These are phyloP conservation scores for Cunninghamia lanceolata DNA, from an alignment of 75 land plant species.

Conservation along the genomic window DNA sequence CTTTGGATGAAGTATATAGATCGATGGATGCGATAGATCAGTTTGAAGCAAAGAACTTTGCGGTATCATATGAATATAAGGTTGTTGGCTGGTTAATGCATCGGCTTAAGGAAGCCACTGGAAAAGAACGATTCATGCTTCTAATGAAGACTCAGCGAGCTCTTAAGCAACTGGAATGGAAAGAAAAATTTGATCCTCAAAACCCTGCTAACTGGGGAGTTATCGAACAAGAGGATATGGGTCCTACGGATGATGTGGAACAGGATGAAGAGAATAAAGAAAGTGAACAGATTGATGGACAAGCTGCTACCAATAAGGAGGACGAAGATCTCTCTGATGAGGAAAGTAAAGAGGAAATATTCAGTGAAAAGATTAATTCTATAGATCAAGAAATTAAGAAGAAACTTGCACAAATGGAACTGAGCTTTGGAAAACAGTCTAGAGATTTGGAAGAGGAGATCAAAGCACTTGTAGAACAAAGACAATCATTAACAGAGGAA, in stretches of 20 bases:
- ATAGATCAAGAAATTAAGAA: conserved; percentile 62
- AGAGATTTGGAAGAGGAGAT: conserved; percentile 65
- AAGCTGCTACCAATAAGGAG: conserved; percentile 27
- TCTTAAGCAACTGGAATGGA: conserved; percentile 40
- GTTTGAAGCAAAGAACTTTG: conserved; percentile 51
- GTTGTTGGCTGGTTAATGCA: conserved; percentile 72
- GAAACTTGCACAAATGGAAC: conserved; percentile 52
- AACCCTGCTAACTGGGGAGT: conserved; percentile 59
- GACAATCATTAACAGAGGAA: conserved; percentile 53
- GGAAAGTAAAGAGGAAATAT: conserved; percentile 44
- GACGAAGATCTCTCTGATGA: conserved; percentile 42
- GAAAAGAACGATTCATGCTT: conserved; percentile 63
- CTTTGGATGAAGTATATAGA: conserved; percentile 50
- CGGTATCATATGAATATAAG: conserved; percentile 44
- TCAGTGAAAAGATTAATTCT: conserved; percentile 45
- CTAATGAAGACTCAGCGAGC: conserved; percentile 64
- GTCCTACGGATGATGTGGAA: conserved; percentile 22
- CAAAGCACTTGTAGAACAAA: conserved; percentile 55
- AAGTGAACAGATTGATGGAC: conserved; percentile 17
- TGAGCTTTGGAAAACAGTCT: conserved; percentile 65
- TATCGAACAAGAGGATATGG: conserved; percentile 30
- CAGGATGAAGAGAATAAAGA: conserved; percentile 22
- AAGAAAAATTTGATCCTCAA: conserved; percentile 62
- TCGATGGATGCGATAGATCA: conserved; percentile 53
- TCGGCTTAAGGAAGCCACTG: conserved; percentile 52